Base-by-base conservation (phyloP, 2,329 filamentous ascomycete species). In the Colletotrichum simmondsii region DNA sequence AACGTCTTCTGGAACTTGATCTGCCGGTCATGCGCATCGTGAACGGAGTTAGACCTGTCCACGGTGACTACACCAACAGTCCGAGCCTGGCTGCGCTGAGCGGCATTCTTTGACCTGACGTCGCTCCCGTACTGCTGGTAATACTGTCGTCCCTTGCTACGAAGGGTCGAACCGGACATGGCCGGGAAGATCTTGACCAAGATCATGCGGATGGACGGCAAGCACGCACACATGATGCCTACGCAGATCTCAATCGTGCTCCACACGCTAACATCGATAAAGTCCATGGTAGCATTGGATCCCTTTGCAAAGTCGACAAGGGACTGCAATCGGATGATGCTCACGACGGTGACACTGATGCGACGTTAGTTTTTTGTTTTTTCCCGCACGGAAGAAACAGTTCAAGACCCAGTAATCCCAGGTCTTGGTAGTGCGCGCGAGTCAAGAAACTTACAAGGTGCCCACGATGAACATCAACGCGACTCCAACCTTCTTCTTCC, bases 401-500 rank as follows among this genome's bases (percentile, higher is more conserved):
- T 7, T 0, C 37, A 42, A 42, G 37, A 19, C 12, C 28, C 46
- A 11, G 14, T 37, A 26, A 52, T 0, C 8, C n/a, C 26, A 6
- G 30, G 10, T 14, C n/a, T n/a, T 14, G 8, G 37, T 8, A 52
- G 19, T 49, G 42, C 0, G 37, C 42, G 42, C 42, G 42, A 49
- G 42, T 49, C 42, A 46, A 19, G 4, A 52, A 76, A 76, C 79
- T 78, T 61, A 81, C 80, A 84, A 83, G 2, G 79, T 77, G 6
- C 86, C 85, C 46, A 86, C 80, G 14, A 78, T 78, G 71, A 88
- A 86, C 84, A 87, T 86, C 56, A 86, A 62, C 3, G 79, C 77
- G 5, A 87, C 81, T 19, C 82, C 79, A 5, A 84, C 37, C 77
- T 86, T 87, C 78, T 86, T 86, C 77, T 83, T 84, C 77, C 79